Base-by-base conservation (phyloP, 768 basidiomycete species). In the Thelephora ganbajun region DNA sequence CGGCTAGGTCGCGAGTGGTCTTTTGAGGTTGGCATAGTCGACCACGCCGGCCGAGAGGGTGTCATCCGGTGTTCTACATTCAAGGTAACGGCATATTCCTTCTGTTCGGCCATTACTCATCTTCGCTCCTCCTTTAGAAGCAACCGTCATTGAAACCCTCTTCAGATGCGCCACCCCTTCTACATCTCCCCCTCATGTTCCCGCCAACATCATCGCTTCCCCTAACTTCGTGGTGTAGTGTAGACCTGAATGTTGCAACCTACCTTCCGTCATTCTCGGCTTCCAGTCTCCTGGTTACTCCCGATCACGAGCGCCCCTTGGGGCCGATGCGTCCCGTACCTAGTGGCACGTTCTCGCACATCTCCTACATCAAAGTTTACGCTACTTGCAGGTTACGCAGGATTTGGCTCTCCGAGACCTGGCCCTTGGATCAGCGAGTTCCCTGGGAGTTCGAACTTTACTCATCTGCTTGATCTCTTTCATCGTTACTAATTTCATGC, bases 401-500 rank as follows among this genome's bases (percentile, higher is more conserved):
- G 57, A 75, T 89, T 23, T 89, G 86, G 85, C 75, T 87, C 60
- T 75, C 72, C 53, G 73, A 82, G 52, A 63, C 61, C 42, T 71
- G 71, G 7, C 70, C 73, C 48, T 9, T 30, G 26, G 36, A 30
- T 20, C 72, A 77, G 50, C 69, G 66, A 51, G 59, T 69, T 6
- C 82, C 84, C 30, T 85, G 81, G 83, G 85, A 88, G 63, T 85
- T 87, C 58, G 73, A 79, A 57, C 65, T 87, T 41, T 86, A 83
- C 57, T 56, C 48, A n/a, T 19, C 18, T 20, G 33, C 34, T 48
- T 33, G 42, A 30, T 30, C 26, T 30, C 26, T 30, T 30, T 30
- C 9, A 30, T 30, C 26, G 5, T 30, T 9, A 30, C n/a, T n/a
- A n/a, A n/a, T n/a, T n/a, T n/a, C n/a, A n/a, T n/a, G n/a, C n/a